A percentile compares a stretch with the other conserved stretches of the same genome.
phyloP scores from a whole-genome alignment of 768 basidiomycete genomes.

The Rhizopogon vulgaris region DNA sequence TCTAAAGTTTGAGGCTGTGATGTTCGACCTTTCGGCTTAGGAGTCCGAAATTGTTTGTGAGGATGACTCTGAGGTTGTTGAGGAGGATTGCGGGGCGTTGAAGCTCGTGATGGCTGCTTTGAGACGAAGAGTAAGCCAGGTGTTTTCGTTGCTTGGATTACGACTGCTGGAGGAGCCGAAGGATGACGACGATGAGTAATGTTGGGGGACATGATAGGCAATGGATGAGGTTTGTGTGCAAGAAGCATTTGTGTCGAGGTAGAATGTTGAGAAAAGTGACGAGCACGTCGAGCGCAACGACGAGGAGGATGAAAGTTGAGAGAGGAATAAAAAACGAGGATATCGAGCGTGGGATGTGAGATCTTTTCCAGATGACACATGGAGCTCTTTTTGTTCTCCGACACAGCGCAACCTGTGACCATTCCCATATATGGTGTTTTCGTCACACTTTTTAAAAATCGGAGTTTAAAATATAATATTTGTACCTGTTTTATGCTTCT shows the following conservation, averaged over 20 bases:
- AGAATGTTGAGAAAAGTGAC: conserved; percentile 2
- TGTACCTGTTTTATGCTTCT: background rate
- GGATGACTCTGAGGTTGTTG: conserved; percentile 29
- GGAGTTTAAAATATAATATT: conserved; percentile 19
- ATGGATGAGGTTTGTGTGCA: conserved; percentile 30
- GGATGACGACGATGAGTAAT: conserved; percentile 55
- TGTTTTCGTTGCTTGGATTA: conserved; percentile 66
- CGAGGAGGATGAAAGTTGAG: conserved; percentile 6
- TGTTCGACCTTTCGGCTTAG: conserved; percentile 30
- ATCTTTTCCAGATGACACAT: conserved; percentile 11
- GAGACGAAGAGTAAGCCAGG: conserved; percentile 70
- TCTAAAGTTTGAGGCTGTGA: conserved; percentile 20
- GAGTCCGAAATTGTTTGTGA: conserved; percentile 28
- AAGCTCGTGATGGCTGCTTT: conserved; percentile 38
- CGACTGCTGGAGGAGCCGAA: conserved; percentile 61
- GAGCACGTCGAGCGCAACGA: conserved; percentile 3
- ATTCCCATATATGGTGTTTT: conserved; percentile 8
- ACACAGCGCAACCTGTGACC: conserved; percentile 21
- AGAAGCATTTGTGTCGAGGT: conserved; percentile 32
- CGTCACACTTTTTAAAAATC: conserved; percentile 7
- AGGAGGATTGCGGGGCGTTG: conserved; percentile 29
- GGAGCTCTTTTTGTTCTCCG: conserved; percentile 29
- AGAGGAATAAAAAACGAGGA: conserved; percentile 19
- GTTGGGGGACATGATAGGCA: conserved; percentile 22
- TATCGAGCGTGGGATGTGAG: conserved; percentile 22